Conservation (phyloP, 352 stramenopile genomes). For the Pythium chondricola region DNA sequence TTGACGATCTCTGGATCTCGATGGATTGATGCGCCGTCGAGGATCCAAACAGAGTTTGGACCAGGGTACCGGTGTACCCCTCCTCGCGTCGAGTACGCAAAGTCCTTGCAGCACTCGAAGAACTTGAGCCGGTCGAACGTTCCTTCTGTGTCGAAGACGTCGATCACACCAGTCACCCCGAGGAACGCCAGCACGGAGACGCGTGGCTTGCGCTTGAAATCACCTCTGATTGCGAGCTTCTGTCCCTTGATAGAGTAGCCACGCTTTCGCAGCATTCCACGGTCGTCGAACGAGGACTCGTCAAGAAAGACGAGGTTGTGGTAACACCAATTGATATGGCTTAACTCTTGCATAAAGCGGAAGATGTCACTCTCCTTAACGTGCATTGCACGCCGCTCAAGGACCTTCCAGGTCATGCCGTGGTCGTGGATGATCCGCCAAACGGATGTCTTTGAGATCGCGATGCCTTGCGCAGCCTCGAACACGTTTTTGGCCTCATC, state of each 20-base stretch:
- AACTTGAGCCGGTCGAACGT: slow-evolving; percentile 22
- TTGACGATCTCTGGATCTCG: slow-evolving; percentile 24
- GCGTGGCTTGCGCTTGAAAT: slow-evolving; percentile 20
- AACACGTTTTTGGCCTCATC: background rate
- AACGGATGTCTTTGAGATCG: slow-evolving; percentile 3
- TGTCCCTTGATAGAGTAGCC: slow-evolving; percentile 18
- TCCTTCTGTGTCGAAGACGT: slow-evolving; percentile 18
- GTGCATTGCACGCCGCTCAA: slow-evolving; percentile 15
- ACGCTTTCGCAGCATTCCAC: slow-evolving; percentile 19
- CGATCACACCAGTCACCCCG: slow-evolving; percentile 10
- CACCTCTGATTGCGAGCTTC: slow-evolving; percentile 13
- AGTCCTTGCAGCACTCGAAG: slow-evolving; percentile 14
- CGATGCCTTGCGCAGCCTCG: slow-evolving; percentile 4
- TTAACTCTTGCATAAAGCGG: slow-evolving; percentile 19
- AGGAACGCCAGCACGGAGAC: no score
- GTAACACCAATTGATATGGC: slow-evolving; percentile 11
- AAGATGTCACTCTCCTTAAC: slow-evolving; percentile 18
- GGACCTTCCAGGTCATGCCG: slow-evolving; percentile 15
- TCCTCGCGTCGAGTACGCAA: slow-evolving; percentile 8
- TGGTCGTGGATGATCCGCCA: slow-evolving; percentile 12
- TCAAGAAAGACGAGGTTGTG: slow-evolving; percentile 21
- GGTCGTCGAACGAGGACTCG: slow-evolving; percentile 22
- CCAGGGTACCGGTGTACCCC: slow-evolving; percentile 16
- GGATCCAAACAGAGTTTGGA: slow-evolving; percentile 22
- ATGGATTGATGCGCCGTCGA: slow-evolving; percentile 21